These are phyloP conservation scores for Hydrangea macrophylla DNA, from an alignment of 148 eudicot species.

Conservation along the genomic window DNA sequence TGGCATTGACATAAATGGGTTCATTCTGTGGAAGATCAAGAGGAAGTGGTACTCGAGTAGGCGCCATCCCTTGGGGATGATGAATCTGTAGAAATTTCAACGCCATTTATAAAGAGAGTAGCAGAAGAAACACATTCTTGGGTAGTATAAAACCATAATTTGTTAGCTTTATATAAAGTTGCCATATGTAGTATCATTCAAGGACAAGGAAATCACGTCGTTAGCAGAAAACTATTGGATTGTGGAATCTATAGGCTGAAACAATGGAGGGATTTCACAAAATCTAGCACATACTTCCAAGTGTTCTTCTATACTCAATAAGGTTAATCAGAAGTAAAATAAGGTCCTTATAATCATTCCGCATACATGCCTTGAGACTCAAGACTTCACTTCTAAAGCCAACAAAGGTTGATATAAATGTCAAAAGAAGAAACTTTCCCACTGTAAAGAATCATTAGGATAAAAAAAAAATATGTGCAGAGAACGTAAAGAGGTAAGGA, in stretches of 20 bases:
- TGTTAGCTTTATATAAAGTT: not conserved
- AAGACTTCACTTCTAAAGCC: not conserved
- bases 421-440: constrained; percentile 12
- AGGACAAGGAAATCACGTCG: not conserved
- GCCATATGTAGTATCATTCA: not conserved
- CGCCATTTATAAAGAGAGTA: constrained; percentile 8
- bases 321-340: no score
- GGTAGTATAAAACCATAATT: constrained; percentile 13
- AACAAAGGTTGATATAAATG: constrained; percentile 4
- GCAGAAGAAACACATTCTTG: constrained; percentile 1
- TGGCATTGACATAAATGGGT: constrained; percentile 70
- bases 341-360: not conserved
- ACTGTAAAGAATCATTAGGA: not conserved
- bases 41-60: constrained; percentile 65
- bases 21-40: constrained; percentile 46
- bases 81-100: constrained; percentile 22
- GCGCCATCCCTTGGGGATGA: constrained; percentile 41
- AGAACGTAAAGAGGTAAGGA: constrained; percentile 15
- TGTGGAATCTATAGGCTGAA: not conserved
- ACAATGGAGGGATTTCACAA: not conserved
- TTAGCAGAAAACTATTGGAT: no score
- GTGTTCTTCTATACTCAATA: not conserved
- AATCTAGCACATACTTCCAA: not conserved
- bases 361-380: not conserved
- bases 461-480: constrained; percentile 3